Evolutionary conservation across 139 green algal genomes (phyloP).

Genomic region (Chlorella sorokiniana): DNA sequence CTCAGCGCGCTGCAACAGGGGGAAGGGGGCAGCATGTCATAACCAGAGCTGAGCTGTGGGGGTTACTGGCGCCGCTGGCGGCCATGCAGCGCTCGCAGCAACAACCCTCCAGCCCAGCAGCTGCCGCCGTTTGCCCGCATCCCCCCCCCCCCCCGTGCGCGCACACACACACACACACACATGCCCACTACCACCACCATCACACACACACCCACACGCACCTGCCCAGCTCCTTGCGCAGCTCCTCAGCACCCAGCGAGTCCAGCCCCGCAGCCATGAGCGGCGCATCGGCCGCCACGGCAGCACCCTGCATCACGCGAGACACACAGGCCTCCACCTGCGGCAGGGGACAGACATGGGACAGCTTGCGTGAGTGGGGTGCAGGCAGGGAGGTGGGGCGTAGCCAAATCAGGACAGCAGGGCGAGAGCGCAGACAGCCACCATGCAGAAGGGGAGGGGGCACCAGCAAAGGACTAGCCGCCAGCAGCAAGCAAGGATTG

Average conservation of each 20-base stretch:
- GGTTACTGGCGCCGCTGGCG: not conserved
- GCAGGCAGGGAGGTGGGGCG: not conserved
- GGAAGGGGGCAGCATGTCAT: not conserved
- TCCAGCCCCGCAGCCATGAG: slow-evolving; percentile 67
- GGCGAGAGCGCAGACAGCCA: not conserved
- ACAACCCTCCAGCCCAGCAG: too few species aligned
- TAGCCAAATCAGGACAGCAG: not conserved
- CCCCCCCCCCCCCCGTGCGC: too few species aligned
- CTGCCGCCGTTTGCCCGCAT: too few species aligned
- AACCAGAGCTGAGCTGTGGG: not conserved
- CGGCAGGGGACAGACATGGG: not conserved
- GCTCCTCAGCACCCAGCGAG: slow-evolving; percentile 60
- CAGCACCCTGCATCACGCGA: not conserved
- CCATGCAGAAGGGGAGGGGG: too few species aligned
- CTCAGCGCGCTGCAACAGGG: slow-evolving; percentile 5
- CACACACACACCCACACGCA: not conserved
- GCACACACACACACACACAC: not conserved
- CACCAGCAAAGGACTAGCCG: too few species aligned
- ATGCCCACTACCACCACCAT: not conserved
- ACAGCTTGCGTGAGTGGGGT: not conserved
- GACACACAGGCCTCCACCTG: not conserved
- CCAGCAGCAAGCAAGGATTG: too few species aligned
- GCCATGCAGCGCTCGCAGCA: too few species aligned
- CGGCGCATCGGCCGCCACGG: slow-evolving; percentile 12
- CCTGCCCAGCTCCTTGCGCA: slow-evolving; percentile 41